Base-by-base conservation (phyloP, 2,329 filamentous ascomycete species). In the Atkinsonella hypoxylon region DNA sequence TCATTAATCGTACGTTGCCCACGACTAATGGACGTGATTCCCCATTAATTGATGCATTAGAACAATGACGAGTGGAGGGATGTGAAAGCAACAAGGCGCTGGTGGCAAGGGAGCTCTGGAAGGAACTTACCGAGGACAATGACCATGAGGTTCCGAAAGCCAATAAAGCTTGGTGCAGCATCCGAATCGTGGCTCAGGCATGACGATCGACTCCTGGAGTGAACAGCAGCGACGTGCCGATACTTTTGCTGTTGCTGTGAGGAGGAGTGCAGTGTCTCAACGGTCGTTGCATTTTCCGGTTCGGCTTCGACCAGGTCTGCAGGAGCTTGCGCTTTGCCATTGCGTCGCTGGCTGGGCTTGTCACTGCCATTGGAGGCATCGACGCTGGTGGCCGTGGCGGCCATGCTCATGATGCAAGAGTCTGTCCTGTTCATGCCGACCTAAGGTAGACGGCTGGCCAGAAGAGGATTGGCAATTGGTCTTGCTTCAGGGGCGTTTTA, bases 131-230 rank as follows among this genome's bases (percentile, higher is more conserved):
- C 82, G 54, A 95, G 70, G 38, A 96, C 88, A 61, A 97, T 83
- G 39, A 95, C 87, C 88, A 96, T 95, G 55, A 98, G 77, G 64
- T 98, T 98, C 53, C 91, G 78, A 64, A 98, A 97, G 0, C 93
- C 93, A 15, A 95, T 71, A 63, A 96, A 97, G 65, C 88, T 95
- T 20, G 90, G 88, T 2, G 82, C 74, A 11, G 72, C 72, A 44
- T 78, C 70, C 2, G 88, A 79, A 64, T 97, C 93, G 61, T 90
- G 85, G 68, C 89, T 95, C 45, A 97, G 75, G 60, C 86, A 89
- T 22, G 91, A 95, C 8, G 85, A 81, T 52, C 81, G 79, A 38
- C 77, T 69, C 58, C 78, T 65, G 8, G 82, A 82, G 68, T 98
- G 93, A 36, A 94, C 82, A 32, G 90, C 90, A 53, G 87, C 87